Percentiles rank a stretch among this genome's conserved stretches.
Evolutionary conservation across 345 rosid species (phyloP).

Genomic region (Limnanthes douglasii): DNA sequence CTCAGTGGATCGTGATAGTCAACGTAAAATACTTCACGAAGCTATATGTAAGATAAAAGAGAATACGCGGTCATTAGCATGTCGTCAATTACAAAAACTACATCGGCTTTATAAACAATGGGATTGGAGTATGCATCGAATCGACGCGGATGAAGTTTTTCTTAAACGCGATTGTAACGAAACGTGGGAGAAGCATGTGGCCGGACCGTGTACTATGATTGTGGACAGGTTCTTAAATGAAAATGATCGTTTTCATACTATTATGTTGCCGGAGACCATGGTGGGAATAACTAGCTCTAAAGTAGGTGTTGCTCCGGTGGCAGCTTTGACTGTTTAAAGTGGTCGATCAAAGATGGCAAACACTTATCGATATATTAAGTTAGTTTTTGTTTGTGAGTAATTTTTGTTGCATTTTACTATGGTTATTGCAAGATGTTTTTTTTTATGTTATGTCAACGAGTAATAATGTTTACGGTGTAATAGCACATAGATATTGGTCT

Average conservation of each 20-base stretch:
- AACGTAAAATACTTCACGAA: constrained; percentile 19
- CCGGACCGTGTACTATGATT: constrained; percentile 32
- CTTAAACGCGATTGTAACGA: constrained; percentile 34
- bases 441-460: no score
- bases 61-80: constrained; percentile 35
- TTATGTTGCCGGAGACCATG: constrained; percentile 15
- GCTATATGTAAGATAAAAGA: constrained; percentile 47
- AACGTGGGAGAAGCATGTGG: constrained; percentile 53
- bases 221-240: constrained; percentile 32
- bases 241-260: constrained; percentile 15
- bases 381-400: no score
- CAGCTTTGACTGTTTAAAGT: no score
- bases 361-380: no score
- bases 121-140: constrained; percentile 56
- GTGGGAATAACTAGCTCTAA: no score
- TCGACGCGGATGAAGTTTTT: constrained; percentile 71
- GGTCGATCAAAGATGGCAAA: no score
- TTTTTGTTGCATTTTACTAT: no score
- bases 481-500: no score
- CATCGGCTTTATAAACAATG: constrained; percentile 27
- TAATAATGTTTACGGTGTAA: no score
- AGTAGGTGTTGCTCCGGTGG: no score
- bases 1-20: constrained; percentile 9
- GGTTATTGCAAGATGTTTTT: no score
- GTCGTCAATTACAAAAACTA: constrained; percentile 48